Percentiles rank a stretch among this genome's conserved stretches.
Evolutionary conservation across 192 early-diverging fungal genomes (phyloP).

Genomic region (Umbelopsis sp.): DNA sequence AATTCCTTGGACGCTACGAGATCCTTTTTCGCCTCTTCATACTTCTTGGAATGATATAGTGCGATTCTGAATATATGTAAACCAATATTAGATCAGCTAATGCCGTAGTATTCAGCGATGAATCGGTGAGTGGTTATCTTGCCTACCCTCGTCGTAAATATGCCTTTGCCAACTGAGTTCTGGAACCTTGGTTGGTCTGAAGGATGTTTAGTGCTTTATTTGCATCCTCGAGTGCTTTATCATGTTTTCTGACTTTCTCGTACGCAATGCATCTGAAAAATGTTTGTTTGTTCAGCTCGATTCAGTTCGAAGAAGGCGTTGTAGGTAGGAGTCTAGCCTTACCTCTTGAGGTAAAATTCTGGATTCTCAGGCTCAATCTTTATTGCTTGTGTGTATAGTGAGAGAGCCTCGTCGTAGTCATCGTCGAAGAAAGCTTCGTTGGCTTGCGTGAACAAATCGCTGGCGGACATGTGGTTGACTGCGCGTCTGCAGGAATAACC

Average conservation of each 20-base stretch:
- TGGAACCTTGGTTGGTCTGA: conserved; percentile 47
- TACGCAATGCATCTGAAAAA: conserved; percentile 60
- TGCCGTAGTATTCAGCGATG: not conserved
- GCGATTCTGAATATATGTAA: conserved; percentile 42
- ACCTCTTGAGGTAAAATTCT: conserved; percentile 71
- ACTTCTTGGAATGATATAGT: conserved; percentile 56
- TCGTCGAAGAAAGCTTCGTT: conserved; percentile 81
- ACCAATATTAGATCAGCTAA: not conserved
- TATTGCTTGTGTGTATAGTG: conserved; percentile 70
- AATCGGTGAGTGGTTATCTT: not conserved
- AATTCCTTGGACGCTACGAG: conserved; percentile 47
- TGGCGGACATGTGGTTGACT: not conserved
- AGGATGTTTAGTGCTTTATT: conserved; percentile 56
- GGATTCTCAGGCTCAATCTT: conserved; percentile 57
- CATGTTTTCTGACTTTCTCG: conserved; percentile 62
- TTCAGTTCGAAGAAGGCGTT: not conserved
- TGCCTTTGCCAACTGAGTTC: conserved; percentile 64
- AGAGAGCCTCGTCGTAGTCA: conserved; percentile 72
- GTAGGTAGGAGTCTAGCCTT: not conserved
- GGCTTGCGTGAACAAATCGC: conserved; percentile 43
- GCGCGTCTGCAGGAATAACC: conserved; percentile 2
- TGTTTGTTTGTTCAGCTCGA: not conserved
- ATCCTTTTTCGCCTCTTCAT: conserved; percentile 59
- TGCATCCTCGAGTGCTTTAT: conserved; percentile 69
- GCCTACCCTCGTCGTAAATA: conserved; percentile 61